These are phyloP conservation scores for Lipomyces sp. DNA, from an alignment of 805 yeast species.

Conservation along the genomic window DNA sequence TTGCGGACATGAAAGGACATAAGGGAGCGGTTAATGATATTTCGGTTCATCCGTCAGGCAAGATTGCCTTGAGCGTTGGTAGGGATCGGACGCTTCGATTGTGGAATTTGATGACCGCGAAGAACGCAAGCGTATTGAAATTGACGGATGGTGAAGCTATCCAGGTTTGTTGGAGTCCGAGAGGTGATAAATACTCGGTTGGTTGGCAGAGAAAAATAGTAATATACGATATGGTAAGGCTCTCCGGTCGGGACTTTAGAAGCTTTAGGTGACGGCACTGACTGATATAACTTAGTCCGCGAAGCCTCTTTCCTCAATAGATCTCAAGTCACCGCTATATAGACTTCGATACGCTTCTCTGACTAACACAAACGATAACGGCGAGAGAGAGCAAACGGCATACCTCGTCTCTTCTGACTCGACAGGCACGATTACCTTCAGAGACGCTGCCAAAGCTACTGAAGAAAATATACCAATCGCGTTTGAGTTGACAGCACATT, in stretches of 20 bases:
- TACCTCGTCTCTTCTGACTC: slow-evolving; percentile 70
- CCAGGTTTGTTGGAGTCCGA: slow-evolving; percentile 58
- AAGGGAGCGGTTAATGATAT: slow-evolving; percentile 80
- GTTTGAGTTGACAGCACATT: slow-evolving; percentile 75
- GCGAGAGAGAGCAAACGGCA: slow-evolving; percentile 46
- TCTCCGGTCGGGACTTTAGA: neutral
- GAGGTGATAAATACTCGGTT: slow-evolving; percentile 75
- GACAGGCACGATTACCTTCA: slow-evolving; percentile 71
- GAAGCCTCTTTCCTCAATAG: slow-evolving; percentile 43
- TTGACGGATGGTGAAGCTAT: slow-evolving; percentile 40
- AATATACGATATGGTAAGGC: slow-evolving; percentile 52
- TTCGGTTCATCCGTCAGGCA: slow-evolving; percentile 87
- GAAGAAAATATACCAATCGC: slow-evolving; percentile 44
- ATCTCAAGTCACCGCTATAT: slow-evolving; percentile 62
- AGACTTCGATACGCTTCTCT: slow-evolving; percentile 59
- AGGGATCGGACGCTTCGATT: slow-evolving; percentile 80
- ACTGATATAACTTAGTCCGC: slow-evolving; percentile 42
- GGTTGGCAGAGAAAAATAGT: slow-evolving; percentile 70
- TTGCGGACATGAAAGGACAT: slow-evolving; percentile 89
- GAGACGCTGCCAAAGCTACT: slow-evolving; percentile 43
- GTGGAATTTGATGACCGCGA: slow-evolving; percentile 97
- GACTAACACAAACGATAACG: slow-evolving; percentile 42
- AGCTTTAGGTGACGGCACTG: slow-evolving; percentile 48
- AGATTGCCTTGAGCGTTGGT: slow-evolving; percentile 88
- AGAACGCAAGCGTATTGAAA: slow-evolving; percentile 84